Percentiles rank a stretch among this genome's conserved stretches.
Evolutionary conservation across 257 asterid genomes (phyloP).

Genomic region (Ophiorrhiza pumila): DNA sequence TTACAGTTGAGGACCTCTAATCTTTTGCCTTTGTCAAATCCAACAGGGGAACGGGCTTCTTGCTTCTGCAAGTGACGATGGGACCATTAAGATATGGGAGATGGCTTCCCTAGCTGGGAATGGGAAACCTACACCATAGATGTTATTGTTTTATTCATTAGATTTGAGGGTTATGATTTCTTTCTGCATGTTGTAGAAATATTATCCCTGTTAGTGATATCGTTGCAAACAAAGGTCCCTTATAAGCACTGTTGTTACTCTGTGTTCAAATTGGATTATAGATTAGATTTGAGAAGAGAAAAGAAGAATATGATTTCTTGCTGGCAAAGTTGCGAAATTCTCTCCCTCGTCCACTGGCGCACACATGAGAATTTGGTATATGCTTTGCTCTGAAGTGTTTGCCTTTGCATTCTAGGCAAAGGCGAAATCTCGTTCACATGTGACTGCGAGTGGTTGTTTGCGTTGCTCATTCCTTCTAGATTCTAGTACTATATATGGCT

Average conservation of each 20-base stretch:
- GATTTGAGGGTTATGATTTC: not conserved
- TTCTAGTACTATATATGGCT: no score
- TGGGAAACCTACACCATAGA: constrained; percentile 19
- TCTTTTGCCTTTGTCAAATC: constrained; percentile 11
- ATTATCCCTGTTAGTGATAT: not conserved
- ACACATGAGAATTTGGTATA: not conserved
- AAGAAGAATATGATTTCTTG: not conserved
- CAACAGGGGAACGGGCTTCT: constrained; percentile 54
- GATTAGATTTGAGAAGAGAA: not conserved
- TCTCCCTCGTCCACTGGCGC: no score
- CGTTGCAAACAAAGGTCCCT: not conserved
- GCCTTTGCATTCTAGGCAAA: no score
- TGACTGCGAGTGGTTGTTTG: no score
- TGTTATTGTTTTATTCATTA: not conserved
- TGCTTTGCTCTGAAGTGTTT: no score
- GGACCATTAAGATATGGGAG: constrained; percentile 88
- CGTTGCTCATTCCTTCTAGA: no score
- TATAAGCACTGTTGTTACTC: not conserved
- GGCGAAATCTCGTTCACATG: no score
- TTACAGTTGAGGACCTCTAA: not conserved
- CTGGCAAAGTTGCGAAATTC: not conserved
- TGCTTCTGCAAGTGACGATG: constrained; percentile 92
- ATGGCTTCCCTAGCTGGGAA: constrained; percentile 31
- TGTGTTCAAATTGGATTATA: not conserved
- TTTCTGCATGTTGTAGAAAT: not conserved